Base-by-base conservation (phyloP, 306 rosid genomes). In the Luffa acutangula region DNA sequence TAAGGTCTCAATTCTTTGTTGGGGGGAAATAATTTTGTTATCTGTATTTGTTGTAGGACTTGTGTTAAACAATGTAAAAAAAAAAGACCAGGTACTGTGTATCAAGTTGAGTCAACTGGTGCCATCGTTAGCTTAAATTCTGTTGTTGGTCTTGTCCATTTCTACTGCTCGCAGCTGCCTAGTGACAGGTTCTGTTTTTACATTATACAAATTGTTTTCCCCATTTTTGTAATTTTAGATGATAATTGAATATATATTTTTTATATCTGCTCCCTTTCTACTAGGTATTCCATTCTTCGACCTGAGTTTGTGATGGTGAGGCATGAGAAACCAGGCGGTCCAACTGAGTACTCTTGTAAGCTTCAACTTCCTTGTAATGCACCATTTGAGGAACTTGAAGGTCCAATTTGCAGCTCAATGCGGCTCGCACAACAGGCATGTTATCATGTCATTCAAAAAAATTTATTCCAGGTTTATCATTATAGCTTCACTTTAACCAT, bases 291-390 rank as follows among this genome's bases (percentile, higher is more conserved):
- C 63, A 95, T 91, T 85, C 99, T 95, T 84, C 97, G 92, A 78
- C 99, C 99, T 5, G 99, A 93, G 87, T 95, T 95, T 87, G 93
- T 91, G 60, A 90, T 95, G 99, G 96, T 91, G 85, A 88, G 56
- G 89, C 99, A 95, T 79, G 99, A 93, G 82, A 91, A 90, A 87
- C 85, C 89, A 13, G 99, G 88, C 77, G 91, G 94, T 79, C 91
- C 91, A 57, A 86, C 91, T 43, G 97, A 95, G 77, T 95, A 91
- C 90, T 95, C 99, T 71, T 93, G 99, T 96, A 95, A 89, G 90
- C 97, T 95, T 87, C 99, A 93, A 88, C 91, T 95, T 79, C 99
- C 99, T 6, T 95, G 99, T 82, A 95, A 95, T 83, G 99, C 99
- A 17, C 97, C 97, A 80, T 95, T 95, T 85, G 99, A 95, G 91